These are phyloP conservation scores for Phytophthora foliorum DNA, from an alignment of 352 stramenopile species.

Conservation along the genomic window DNA sequence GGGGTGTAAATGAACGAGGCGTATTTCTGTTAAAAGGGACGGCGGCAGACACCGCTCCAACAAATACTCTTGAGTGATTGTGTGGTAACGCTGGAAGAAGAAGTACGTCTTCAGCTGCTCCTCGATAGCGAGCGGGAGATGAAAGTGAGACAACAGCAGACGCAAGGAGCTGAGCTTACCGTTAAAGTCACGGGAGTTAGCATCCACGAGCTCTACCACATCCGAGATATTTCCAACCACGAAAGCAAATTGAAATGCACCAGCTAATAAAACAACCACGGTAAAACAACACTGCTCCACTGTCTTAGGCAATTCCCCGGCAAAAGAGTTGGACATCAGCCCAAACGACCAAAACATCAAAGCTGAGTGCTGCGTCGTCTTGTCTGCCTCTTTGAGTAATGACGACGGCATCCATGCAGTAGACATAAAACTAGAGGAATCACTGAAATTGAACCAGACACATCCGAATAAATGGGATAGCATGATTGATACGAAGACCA, in stretches of 20 bases:
- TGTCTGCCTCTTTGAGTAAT: constrained; percentile 8
- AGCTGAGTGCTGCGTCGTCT: constrained; percentile 45
- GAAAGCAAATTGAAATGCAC: constrained; percentile 62
- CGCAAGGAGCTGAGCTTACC: constrained; percentile 62
- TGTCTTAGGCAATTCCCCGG: constrained; percentile 54
- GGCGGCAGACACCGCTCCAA: constrained; percentile 58
- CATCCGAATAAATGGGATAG: constrained; percentile 62
- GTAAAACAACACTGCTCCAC: constrained; percentile 55
- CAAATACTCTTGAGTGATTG: constrained; percentile 68
- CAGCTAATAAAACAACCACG: constrained; percentile 49
- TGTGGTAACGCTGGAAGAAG: constrained; percentile 72
- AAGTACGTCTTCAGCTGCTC: constrained; percentile 75
- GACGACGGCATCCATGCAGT: constrained; percentile 18
- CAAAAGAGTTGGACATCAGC: constrained; percentile 60
- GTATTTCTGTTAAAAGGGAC: constrained; percentile 65
- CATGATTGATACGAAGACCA: constrained; percentile 59
- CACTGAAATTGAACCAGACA: constrained; percentile 69
- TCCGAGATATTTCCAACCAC: constrained; percentile 72
- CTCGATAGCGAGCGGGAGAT: constrained; percentile 50
- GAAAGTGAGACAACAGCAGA: constrained; percentile 64
- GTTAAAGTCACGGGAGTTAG: constrained; percentile 67
- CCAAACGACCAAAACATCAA: constrained; percentile 71
- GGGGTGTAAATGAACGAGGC: constrained; percentile 59
- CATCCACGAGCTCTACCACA: constrained; percentile 60
- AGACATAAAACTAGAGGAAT: not conserved